Evolutionary conservation across 2,329 filamentous ascomycete species (phyloP).

Genomic region (Hysterium pulicare): DNA sequence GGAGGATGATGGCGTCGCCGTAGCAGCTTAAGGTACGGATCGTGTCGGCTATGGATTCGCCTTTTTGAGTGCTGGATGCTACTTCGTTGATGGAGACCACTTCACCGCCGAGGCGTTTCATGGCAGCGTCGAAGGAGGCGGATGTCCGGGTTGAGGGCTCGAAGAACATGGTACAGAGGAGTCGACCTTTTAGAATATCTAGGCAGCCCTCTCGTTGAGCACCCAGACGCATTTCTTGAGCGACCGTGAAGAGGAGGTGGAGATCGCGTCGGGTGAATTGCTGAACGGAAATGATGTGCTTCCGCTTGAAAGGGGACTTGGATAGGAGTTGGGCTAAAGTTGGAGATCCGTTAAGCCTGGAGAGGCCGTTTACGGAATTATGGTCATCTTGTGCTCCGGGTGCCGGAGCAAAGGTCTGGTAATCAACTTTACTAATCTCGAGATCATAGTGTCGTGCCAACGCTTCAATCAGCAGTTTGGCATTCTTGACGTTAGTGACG

Average conservation of each 20-base stretch:
- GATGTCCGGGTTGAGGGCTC: slow-evolving; percentile 96
- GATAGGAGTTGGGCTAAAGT: slow-evolving; percentile 69
- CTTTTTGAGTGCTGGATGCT: slow-evolving; percentile 88
- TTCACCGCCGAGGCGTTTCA: slow-evolving; percentile 93
- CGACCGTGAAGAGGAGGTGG: slow-evolving; percentile 91
- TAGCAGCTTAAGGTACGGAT: slow-evolving; percentile 93
- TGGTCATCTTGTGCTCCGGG: slow-evolving; percentile 29
- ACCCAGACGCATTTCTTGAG: slow-evolving; percentile 94
- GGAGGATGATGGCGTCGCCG: slow-evolving; percentile 90
- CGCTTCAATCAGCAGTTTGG: slow-evolving; percentile 93
- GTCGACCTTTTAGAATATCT: slow-evolving; percentile 77
- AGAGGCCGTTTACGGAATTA: slow-evolving; percentile 40
- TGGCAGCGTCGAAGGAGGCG: slow-evolving; percentile 92
- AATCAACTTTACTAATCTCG: slow-evolving; percentile 78
- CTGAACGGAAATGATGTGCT: slow-evolving; percentile 87
- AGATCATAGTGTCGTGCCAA: slow-evolving; percentile 86
- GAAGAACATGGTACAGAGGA: slow-evolving; percentile 93
- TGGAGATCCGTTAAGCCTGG: slow-evolving; percentile 55
- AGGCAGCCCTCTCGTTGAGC: slow-evolving; percentile 90
- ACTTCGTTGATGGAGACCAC: slow-evolving; percentile 78
- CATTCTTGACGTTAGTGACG: slow-evolving; percentile 98
- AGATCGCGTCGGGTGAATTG: slow-evolving; percentile 85
- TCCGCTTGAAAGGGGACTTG: slow-evolving; percentile 81
- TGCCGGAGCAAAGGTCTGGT: slow-evolving; percentile 68
- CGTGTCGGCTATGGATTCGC: slow-evolving; percentile 89